A percentile compares a stretch with the other conserved stretches of the same genome.
phyloP scores from a whole-genome alignment of 768 basidiomycete species.

The Lactarius vividus region DNA sequence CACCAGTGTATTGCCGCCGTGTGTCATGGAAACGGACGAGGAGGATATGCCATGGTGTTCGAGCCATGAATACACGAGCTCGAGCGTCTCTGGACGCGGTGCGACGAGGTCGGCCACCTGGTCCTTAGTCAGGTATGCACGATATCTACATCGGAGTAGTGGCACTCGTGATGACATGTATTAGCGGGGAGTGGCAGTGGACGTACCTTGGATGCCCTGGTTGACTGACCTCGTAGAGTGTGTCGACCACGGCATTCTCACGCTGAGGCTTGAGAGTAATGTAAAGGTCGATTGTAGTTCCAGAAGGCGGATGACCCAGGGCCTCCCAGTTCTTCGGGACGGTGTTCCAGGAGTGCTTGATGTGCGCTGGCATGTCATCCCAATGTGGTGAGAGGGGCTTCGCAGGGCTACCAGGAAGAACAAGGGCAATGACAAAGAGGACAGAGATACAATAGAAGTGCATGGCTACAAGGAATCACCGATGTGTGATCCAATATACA shows the following conservation, averaged over 20 bases:
- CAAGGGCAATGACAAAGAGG: not conserved
- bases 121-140: not conserved
- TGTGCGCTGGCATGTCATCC: not conserved
- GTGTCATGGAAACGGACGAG: not conserved
- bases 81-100: not conserved
- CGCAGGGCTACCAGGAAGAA: not conserved
- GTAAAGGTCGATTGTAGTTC: not conserved
- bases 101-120: not conserved
- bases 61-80: not conserved
- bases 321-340: not conserved
- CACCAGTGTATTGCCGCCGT: not conserved
- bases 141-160: not conserved
- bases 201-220: not conserved
- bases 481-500: no score
- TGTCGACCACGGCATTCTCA: not conserved
- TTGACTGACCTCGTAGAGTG: not conserved
- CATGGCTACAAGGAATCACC: not conserved
- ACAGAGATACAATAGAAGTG: not conserved
- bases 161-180: not conserved
- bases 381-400: not conserved
- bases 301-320: not conserved
- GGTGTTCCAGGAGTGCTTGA: not conserved
- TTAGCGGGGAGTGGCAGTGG: not conserved
- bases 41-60: not conserved
- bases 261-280: not conserved